Base-by-base conservation (phyloP, 148 eudicot genomes). In the Pouteria glomerata region DNA sequence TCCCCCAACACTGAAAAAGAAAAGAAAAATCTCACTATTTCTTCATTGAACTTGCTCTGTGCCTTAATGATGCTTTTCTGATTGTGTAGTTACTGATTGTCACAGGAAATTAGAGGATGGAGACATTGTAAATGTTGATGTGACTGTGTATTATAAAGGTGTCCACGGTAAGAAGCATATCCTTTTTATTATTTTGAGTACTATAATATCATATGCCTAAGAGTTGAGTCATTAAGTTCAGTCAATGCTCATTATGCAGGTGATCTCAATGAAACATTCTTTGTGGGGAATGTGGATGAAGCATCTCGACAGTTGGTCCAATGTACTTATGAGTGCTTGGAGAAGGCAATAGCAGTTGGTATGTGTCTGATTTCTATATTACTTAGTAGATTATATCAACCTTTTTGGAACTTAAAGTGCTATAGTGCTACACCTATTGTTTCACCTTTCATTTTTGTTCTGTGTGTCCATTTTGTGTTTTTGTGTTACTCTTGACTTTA, bases 271-370 rank as follows among this genome's bases (percentile, higher is more conserved):
- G 99, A 95, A 75, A 95, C 99, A 19, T 95, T 81, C 78, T 95
- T 95, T 82, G 99, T 95, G 63, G 99, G 99, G 59, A 95, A 91
- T 76, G 96, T 95, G 78, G 99, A 95, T 66, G 96, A 95, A 81
- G 83, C 85, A 79, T 92, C 94, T 56, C 78, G 68, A 66, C 83
- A 84, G 81, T 74, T 95, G 82, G 92, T 95, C 58, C 89, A 89
- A 72, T 81, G 96, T 81, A 88, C 99, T 72, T 95, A 90, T 78
- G 97, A 92, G 76, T 95, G 99, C 82, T 80, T 95, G 90, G 99
- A 95, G 78, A 95, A 95, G 78, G 99, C 97, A 72, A 95, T 95
- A 77, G 81, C 97, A 59, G 79, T 83, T 33, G 98, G 98, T 91
- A 73, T 58, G 87, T 80, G 65, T 66, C 63, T 33, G 21, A 55